Percentiles rank a stretch among this genome's conserved stretches.
These are phyloP conservation scores for Ascodesmis nigricans DNA, from an alignment of 495 filamentous ascomycete species.

Conservation along the genomic window DNA sequence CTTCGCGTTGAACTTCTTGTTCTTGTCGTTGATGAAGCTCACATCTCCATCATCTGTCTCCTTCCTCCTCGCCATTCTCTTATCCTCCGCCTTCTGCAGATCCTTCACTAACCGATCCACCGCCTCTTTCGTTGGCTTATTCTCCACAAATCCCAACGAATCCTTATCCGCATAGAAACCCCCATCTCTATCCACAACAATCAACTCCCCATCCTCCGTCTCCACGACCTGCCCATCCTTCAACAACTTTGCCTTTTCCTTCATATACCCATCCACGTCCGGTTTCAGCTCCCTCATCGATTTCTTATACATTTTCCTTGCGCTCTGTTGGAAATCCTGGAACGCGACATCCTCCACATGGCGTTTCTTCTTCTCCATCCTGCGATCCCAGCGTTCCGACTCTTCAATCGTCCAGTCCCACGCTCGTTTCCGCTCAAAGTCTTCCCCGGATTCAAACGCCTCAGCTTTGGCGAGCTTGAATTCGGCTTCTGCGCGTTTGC, in stretches of 20 bases:
- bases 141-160: constrained; percentile 55
- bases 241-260: constrained; percentile 67
- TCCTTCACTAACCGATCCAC: constrained; percentile 75
- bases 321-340: constrained; percentile 69
- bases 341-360: constrained; percentile 75
- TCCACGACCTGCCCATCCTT: constrained; percentile 82
- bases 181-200: constrained; percentile 77
- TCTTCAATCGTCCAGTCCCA: constrained; percentile 98
- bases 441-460: constrained; percentile 57
- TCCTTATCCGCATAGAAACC: constrained; percentile 76
- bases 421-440: constrained; percentile 91
- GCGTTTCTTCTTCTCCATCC: constrained; percentile 62
- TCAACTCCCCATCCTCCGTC: constrained; percentile 79
- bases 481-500: constrained; percentile 64
- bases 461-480: constrained; percentile 90
- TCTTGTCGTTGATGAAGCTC: constrained; percentile 99
- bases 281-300: constrained; percentile 52
- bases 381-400: constrained; percentile 76
- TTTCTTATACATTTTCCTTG: constrained; percentile 78
- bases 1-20: constrained; percentile 98
- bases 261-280: constrained; percentile 62
- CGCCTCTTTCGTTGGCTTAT: constrained; percentile 73
- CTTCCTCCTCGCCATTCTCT: constrained; percentile 58
- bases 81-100: constrained; percentile 71
- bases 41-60: constrained; percentile 64